Percentiles rank a stretch among this genome's conserved stretches.
phyloP scores from a whole-genome alignment of 2,329 filamentous ascomycete genomes.

The Exophiala lecanii-corni region DNA sequence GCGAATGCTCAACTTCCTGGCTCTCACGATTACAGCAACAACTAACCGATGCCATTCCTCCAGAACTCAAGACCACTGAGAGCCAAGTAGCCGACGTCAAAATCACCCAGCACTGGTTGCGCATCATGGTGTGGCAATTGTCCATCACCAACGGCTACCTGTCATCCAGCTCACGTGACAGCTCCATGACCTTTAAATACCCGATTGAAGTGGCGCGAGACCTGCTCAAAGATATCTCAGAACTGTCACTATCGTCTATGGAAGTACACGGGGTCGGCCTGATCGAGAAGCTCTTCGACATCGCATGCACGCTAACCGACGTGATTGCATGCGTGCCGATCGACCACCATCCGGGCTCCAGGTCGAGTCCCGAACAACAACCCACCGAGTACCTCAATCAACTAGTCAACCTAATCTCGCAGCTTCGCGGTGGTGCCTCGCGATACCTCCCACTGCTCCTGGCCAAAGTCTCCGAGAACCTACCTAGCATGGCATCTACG shows the following conservation, averaged over 20 bases:
- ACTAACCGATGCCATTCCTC: slow-evolving; percentile 20
- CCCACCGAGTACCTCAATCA: slow-evolving; percentile 71
- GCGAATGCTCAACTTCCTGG: slow-evolving; percentile 54
- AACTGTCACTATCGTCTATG: slow-evolving; percentile 67
- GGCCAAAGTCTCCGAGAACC: slow-evolving; percentile 67
- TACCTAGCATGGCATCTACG: slow-evolving; percentile 45
- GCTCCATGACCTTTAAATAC: slow-evolving; percentile 59
- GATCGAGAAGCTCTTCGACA: slow-evolving; percentile 77
- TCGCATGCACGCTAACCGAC: slow-evolving; percentile 68
- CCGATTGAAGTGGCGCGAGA: slow-evolving; percentile 60
- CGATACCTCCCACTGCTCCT: slow-evolving; percentile 74
- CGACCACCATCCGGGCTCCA: slow-evolving; percentile 3
- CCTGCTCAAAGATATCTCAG: slow-evolving; percentile 60
- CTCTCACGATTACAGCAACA: slow-evolving; percentile 59
- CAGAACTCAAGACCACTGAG: slow-evolving; percentile 22
- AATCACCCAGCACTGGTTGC: slow-evolving; percentile 65
- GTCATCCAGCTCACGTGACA: slow-evolving; percentile 56
- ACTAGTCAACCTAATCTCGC: slow-evolving; percentile 62
- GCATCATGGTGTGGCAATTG: slow-evolving; percentile 68
- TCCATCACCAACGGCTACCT: slow-evolving; percentile 63
- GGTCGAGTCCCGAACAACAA: slow-evolving; percentile 2
- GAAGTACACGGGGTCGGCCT: slow-evolving; percentile 71
- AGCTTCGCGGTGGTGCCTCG: slow-evolving; percentile 69
- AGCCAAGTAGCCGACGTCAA: slow-evolving; percentile 34
- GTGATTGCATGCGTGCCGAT: slow-evolving; percentile 59